Percentiles rank a stretch among this genome's conserved stretches.
Evolutionary conservation across 73 alveolate genomes (phyloP).

Genomic region (Uronychia setigera): DNA sequence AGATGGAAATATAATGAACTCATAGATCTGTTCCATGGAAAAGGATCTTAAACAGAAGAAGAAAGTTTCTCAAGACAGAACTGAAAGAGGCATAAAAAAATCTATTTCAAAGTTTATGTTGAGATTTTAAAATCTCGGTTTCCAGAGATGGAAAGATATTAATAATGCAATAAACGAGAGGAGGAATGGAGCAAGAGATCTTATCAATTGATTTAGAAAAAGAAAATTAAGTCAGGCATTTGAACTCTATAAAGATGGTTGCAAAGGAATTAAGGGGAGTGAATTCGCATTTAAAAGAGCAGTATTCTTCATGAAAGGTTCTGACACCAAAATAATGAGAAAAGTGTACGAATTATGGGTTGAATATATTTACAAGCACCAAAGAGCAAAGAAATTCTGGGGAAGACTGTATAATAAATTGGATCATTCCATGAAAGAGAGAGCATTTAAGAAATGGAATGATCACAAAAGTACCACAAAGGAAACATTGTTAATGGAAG

Average conservation of each 20-base stretch:
- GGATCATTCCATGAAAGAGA: conserved; percentile 27
- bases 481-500: background rate
- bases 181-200: conserved; percentile 33
- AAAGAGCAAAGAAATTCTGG: conserved; percentile 36
- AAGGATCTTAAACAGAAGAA: conserved; percentile 6
- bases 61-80: conserved; percentile 7
- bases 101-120: conserved; percentile 1
- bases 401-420: conserved; percentile 14
- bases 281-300: conserved; percentile 20
- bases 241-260: conserved; percentile 8
- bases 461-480: background rate
- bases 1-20: background rate
- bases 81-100: conserved; percentile 8
- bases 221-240: conserved; percentile 28
- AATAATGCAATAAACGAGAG: background rate
- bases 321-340: conserved; percentile 9
- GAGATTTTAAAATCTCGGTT: conserved; percentile 3
- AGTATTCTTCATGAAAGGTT: conserved; percentile 4
- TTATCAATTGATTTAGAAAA: conserved; percentile 15
- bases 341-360: conserved; percentile 21
- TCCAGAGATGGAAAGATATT: conserved; percentile 37
- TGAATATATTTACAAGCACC: conserved; percentile 3
- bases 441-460: conserved; percentile 37
- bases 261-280: background rate
- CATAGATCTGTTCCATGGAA: background rate